phyloP scores from a whole-genome alignment of 2,329 filamentous ascomycete genomes.

The Alternaria infectoria region DNA sequence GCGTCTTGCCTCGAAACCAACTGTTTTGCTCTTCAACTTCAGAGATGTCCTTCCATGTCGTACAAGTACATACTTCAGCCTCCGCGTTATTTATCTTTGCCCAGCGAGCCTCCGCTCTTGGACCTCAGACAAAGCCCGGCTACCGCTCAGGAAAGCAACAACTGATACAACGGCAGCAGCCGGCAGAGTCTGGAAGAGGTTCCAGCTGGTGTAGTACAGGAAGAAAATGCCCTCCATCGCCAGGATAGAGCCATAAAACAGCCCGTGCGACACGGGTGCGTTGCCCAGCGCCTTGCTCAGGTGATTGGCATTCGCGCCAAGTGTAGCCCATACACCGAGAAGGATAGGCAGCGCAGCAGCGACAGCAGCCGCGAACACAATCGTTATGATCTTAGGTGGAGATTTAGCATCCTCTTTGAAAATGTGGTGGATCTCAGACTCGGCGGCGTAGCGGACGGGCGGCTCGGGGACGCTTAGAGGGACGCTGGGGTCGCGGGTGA shows the following conservation, averaged over 20 bases:
- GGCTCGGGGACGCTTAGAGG: conserved; percentile 67
- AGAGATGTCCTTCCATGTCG: too few species aligned
- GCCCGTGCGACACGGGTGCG: conserved; percentile 78
- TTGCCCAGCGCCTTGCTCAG: conserved; percentile 74
- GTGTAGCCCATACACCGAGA: conserved; percentile 73
- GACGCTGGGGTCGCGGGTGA: conserved; percentile 68
- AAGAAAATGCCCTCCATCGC: conserved; percentile 92
- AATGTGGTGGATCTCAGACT: conserved; percentile 85
- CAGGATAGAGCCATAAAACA: conserved; percentile 87
- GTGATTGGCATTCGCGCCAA: conserved; percentile 85
- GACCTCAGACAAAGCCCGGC: conserved; percentile 89
- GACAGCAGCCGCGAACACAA: conserved; percentile 77
- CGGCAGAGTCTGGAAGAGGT: conserved; percentile 86
- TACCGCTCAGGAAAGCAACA: conserved; percentile 84
- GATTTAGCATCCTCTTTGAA: conserved; percentile 82
- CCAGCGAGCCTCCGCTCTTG: conserved; percentile 85
- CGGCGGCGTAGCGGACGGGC: conserved; percentile 82
- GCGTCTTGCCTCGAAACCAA: too few species aligned
- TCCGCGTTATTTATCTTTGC: conserved; percentile 52
- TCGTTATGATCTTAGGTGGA: conserved; percentile 78
- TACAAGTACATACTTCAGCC: too few species aligned
- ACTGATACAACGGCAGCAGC: conserved; percentile 70
- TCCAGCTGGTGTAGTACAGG: conserved; percentile 92
- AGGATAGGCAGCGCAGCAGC: conserved; percentile 76
- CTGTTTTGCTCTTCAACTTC: too few species aligned